Base-by-base conservation (phyloP, 495 filamentous ascomycete species). In the Apodospora peruviana region DNA sequence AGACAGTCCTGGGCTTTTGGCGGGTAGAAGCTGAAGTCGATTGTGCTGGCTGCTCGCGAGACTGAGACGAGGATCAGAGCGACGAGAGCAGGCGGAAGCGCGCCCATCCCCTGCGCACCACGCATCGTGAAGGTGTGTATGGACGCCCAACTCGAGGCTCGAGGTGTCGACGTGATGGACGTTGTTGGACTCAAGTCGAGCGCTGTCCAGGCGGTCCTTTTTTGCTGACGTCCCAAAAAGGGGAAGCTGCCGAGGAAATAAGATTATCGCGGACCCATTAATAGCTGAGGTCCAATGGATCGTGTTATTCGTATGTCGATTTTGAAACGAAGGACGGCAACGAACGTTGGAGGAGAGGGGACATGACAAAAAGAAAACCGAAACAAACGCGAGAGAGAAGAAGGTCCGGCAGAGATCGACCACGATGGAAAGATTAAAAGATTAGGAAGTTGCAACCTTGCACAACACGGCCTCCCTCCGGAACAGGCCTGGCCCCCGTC, bases 21-120 rank as follows among this genome's bases (percentile, higher is more conserved):
- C 1, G 73, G 73, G 52, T 75, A 76, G 35, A 69, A 50, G 20
- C 55, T 55, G 57, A 75, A 76, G 56, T 74, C 62, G 55, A 66
- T 61, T n/a, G 44, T 44, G 12, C 51, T 57, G 11, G 53, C 55
- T n/a, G n/a, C n/a, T 34, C 43, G 48, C 9, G 52, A 32, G n/a
- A 52, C 37, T 5, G 64, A 54, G 27, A 55, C 57, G 17, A 71
- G 46, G 27, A 69, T 29, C 34, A 75, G 55, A 49, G 55, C 46
- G 29, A 68, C 21, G 16, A 66, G 53, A 5, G 58, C 43, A 16
- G 48, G 16, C 29, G 58, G 55, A 5, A 66, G 50, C 10, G 53
- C 5, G 29, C 43, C 36, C 27, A 43, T 35, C 22, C 46, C 34
- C 27, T 38, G 11, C 21, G 38, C 18, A 34, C 40, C 34, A 42